These are phyloP conservation scores for Nelumbo lutea DNA, from an alignment of 164 flowering plant genomes.

Conservation along the genomic window DNA sequence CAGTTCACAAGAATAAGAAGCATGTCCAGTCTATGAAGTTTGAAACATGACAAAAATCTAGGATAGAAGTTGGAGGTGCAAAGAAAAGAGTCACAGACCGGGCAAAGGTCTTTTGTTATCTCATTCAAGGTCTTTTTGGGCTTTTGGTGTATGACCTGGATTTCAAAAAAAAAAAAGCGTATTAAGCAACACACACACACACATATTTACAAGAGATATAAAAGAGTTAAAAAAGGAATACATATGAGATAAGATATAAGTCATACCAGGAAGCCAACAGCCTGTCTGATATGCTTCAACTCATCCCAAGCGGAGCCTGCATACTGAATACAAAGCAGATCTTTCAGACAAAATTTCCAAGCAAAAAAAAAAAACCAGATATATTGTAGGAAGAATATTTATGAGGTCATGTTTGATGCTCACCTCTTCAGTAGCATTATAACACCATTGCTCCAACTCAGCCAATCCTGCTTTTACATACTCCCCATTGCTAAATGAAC, in stretches of 20 bases:
- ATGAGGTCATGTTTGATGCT: conserved; percentile 8
- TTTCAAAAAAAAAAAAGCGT: conserved; percentile 2
- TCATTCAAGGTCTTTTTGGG: conserved; percentile 86
- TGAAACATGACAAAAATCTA: neutral
- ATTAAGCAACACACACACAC: neutral
- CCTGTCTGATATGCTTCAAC: conserved; percentile 92
- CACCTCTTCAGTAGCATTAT: conserved; percentile 82
- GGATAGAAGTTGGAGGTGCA: neutral
- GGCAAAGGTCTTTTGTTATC: conserved; percentile 89
- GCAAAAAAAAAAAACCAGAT: neutral
- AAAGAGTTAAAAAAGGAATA: neutral
- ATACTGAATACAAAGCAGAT: conserved; percentile 39
- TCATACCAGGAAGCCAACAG: conserved; percentile 94
- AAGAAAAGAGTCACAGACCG: conserved; percentile 44
- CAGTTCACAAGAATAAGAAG: neutral
- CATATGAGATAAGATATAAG: neutral
- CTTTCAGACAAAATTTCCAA: neutral
- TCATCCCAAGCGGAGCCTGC: conserved; percentile 98
- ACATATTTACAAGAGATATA: neutral
- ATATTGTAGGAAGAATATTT: neutral
- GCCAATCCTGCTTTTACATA: conserved; percentile 88
- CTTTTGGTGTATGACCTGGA: conserved; percentile 95
- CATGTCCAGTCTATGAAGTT: neutral
- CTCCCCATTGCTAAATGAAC: conserved; percentile 98
- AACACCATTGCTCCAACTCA: conserved; percentile 93